These are phyloP conservation scores for Triglochin maritima DNA, from an alignment of 106 monocot genomes.

Conservation along the genomic window DNA sequence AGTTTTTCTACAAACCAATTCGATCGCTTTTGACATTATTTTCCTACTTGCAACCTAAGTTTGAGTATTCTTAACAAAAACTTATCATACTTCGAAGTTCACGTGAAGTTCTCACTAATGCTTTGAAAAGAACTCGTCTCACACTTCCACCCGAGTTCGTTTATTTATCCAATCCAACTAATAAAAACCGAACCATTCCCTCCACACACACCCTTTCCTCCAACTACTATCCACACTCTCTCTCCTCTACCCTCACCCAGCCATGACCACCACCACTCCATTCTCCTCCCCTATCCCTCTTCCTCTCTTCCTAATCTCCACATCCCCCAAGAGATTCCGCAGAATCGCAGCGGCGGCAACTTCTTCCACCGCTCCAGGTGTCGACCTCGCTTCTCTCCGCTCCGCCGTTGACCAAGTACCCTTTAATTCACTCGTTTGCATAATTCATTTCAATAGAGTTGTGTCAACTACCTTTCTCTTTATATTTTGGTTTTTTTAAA, in stretches of 20 bases:
- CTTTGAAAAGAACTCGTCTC: too few species aligned
- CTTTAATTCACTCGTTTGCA: neutral
- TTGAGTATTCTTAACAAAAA: too few species aligned
- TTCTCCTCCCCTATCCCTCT: neutral
- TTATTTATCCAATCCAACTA: neutral
- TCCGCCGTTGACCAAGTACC: slow-evolving; percentile 61
- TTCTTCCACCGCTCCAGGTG: slow-evolving; percentile 46
- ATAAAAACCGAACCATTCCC: neutral
- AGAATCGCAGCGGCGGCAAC: slow-evolving; percentile 20
- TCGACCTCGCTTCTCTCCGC: slow-evolving; percentile 53
- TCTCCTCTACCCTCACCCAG: neutral
- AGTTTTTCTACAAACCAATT: too few species aligned
- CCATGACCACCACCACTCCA: neutral
- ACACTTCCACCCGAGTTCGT: too few species aligned
- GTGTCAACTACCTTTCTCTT: neutral
- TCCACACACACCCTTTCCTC: neutral
- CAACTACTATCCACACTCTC: neutral
- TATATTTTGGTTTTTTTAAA: neutral
- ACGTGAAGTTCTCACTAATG: too few species aligned
- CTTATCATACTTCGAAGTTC: too few species aligned
- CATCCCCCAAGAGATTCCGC: neutral
- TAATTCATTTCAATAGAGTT: neutral
- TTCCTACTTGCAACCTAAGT: too few species aligned
- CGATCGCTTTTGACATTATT: too few species aligned
- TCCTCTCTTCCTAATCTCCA: too few species aligned